phyloP scores from a whole-genome alignment of 495 filamentous ascomycete species.

The Talaromyces wortmannii region DNA sequence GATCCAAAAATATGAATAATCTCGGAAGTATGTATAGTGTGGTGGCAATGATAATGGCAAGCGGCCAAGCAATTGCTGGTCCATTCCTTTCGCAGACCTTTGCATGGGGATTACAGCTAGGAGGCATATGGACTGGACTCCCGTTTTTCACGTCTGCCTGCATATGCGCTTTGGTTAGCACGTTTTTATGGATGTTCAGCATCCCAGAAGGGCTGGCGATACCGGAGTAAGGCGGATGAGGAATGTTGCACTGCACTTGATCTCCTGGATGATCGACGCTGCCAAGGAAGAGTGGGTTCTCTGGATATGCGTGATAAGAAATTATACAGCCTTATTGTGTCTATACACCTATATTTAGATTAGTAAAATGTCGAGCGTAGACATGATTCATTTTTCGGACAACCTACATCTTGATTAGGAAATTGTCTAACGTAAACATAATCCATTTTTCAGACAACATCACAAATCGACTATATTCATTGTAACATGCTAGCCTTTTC shows the following conservation, averaged over 20 bases:
- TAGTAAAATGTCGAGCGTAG: too few relatives aligned
- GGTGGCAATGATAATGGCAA: background rate
- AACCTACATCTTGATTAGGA: too few relatives aligned
- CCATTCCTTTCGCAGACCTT: background rate
- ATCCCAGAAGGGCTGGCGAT: background rate
- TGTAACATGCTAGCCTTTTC: too few relatives aligned
- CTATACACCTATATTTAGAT: too few relatives aligned
- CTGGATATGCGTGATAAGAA: too few relatives aligned
- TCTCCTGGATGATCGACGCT: too few relatives aligned
- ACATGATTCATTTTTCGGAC: too few relatives aligned
- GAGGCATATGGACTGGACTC: background rate
- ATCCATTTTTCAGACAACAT: too few relatives aligned
- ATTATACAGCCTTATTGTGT: too few relatives aligned
- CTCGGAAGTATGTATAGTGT: background rate
- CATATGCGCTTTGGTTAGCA: background rate
- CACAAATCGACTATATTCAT: too few relatives aligned
- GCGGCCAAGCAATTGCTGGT: background rate
- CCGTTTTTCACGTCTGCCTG: background rate
- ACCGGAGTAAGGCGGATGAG: background rate
- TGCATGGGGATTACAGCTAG: background rate
- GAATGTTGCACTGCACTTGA: background rate
- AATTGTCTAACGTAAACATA: too few relatives aligned
- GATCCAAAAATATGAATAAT: background rate
- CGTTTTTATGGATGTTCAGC: background rate
- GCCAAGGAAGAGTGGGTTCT: too few relatives aligned